Evolutionary conservation across 352 stramenopile genomes (phyloP).

Genomic region (Pythium volutum): DNA sequence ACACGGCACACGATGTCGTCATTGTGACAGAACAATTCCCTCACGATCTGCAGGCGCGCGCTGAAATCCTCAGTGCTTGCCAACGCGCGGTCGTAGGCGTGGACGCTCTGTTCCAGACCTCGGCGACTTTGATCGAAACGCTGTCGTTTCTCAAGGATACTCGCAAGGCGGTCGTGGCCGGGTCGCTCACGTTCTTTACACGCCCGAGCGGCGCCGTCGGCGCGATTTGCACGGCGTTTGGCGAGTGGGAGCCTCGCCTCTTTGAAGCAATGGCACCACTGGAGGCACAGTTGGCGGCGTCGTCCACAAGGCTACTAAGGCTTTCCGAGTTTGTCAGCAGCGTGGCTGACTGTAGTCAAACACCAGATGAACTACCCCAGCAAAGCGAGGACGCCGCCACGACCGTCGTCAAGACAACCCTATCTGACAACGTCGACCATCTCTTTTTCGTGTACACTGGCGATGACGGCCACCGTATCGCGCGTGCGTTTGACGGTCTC

Average conservation of each 20-base stretch:
- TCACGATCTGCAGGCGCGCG: slow-evolving; percentile 29
- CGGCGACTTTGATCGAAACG: slow-evolving; percentile 32
- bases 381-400: background rate
- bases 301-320: background rate
- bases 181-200: slow-evolving; percentile 37
- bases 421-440: background rate
- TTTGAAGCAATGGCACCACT: slow-evolving; percentile 22
- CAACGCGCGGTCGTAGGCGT: slow-evolving; percentile 39
- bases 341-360: background rate
- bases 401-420: background rate
- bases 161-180: slow-evolving; percentile 35
- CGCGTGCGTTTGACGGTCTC: slow-evolving; percentile 1
- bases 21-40: slow-evolving; percentile 42
- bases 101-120: slow-evolving; percentile 37
- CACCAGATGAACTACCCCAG: background rate
- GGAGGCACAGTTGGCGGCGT: background rate
- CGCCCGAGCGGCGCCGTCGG: slow-evolving; percentile 42
- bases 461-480: slow-evolving; percentile 13
- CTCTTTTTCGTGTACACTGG: slow-evolving; percentile 14
- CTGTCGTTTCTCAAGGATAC: slow-evolving; percentile 54
- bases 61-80: slow-evolving; percentile 25
- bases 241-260: slow-evolving; percentile 34
- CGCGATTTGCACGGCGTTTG: slow-evolving; percentile 44
- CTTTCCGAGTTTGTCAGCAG: slow-evolving; percentile 1
- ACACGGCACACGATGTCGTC: slow-evolving; percentile 14